Evolutionary conservation across 1,284 basidiomycete species (phyloP), one percentile per base, ranked within the genome.

Genomic region (Ceratorhiza oryzae-sativae): DNA sequence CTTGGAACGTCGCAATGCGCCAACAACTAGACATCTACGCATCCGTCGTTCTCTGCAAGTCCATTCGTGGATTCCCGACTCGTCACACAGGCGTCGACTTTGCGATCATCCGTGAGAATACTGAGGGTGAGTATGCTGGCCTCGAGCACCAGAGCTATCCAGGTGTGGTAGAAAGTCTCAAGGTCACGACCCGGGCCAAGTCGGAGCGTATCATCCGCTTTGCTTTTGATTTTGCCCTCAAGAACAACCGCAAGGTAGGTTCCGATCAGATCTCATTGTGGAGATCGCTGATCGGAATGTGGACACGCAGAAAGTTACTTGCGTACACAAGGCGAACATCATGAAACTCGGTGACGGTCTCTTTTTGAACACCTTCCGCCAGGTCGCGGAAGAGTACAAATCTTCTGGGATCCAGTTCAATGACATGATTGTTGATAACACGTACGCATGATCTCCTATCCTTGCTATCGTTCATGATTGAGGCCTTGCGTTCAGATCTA

Each of bases 251-350:
- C 58, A 75, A 75, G 73, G 74, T 71, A n/a, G 53, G 71, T 51
- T 15, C 18, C 20, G 20, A 34, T 55, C 34, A 15, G 48, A 65
- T 32, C 42, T 34, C 32, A 2, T 41, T 18, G 25, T 49, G 39
- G 56, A 67, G 8, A 41, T 48, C 53, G 34, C 60, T 67, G 36
- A 72, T 27, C 10, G 36, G 51, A 55, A 68, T 15, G 15, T 25
- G 36, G 3, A 25, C 68, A 72, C 75, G 20, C 78, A 97, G 94
- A 98, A 97, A 91, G 97, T 99, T 77, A 99, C 97, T 71, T 98
- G 96, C 80, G 96, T 99, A 61, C 97, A 99, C 90, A 99, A 99
- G 85, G 97, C 97, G 79, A 99, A 99, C 87, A 99, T 99, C 86
- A 99, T 99, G 97, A 99, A 99, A 84, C 90, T 99, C 78, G 97